phyloP scores from a whole-genome alignment of 2,329 filamentous ascomycete genomes.

The Teratosphaeria nubilosa region DNA sequence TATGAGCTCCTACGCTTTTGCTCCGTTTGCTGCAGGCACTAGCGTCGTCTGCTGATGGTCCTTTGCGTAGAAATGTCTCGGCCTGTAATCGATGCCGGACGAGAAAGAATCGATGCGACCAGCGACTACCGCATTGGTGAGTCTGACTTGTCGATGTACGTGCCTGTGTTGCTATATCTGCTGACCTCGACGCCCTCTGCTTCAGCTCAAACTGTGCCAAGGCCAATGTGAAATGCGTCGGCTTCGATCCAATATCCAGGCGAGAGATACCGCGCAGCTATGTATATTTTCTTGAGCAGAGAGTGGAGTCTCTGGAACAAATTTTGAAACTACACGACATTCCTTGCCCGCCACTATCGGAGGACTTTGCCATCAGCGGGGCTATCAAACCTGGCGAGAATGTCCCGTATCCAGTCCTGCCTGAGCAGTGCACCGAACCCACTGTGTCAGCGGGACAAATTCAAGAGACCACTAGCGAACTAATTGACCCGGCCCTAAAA shows the following conservation, averaged over 20 bases:
- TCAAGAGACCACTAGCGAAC: constrained; percentile 11
- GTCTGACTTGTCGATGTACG: constrained; percentile 45
- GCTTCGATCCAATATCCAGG: constrained; percentile 94
- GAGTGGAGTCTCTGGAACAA: constrained; percentile 72
- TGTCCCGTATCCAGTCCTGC: constrained; percentile 22
- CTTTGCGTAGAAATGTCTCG: constrained; percentile 52
- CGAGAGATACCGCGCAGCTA: constrained; percentile 82
- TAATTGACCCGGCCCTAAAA: constrained; percentile 19
- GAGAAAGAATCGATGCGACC: constrained; percentile 91
- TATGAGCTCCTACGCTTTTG: not conserved
- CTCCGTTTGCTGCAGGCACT: not conserved
- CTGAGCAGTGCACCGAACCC: constrained; percentile 9
- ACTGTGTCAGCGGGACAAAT: not conserved
- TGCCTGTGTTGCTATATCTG: not conserved
- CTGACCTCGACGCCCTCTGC: not conserved
- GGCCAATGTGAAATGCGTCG: constrained; percentile 81
- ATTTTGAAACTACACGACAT: constrained; percentile 61
- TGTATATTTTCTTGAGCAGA: constrained; percentile 86
- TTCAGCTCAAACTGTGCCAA: constrained; percentile 38
- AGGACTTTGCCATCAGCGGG: constrained; percentile 45
- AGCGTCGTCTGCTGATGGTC: constrained; percentile 44
- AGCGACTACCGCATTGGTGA: constrained; percentile 80
- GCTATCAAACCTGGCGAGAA: constrained; percentile 26
- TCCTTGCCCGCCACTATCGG: constrained; percentile 57
- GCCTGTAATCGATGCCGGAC: constrained; percentile 88